These are phyloP conservation scores for Raddia guianensis DNA, from an alignment of 176 grass and related monocot species.

Conservation along the genomic window DNA sequence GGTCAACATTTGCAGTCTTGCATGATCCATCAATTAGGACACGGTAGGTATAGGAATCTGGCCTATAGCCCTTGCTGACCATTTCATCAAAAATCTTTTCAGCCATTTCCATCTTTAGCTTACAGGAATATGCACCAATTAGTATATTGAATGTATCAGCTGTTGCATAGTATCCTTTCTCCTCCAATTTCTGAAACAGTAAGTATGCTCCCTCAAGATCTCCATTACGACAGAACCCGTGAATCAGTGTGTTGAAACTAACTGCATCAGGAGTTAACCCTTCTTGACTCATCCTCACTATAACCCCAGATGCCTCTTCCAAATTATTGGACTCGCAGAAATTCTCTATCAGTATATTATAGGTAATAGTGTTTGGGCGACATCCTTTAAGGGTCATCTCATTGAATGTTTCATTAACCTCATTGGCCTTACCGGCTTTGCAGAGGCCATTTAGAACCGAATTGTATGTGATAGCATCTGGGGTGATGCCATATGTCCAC, in stretches of 20 bases:
- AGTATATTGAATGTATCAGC: slow-evolving; percentile 86
- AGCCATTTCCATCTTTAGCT: slow-evolving; percentile 84
- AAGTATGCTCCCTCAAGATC: slow-evolving; percentile 79
- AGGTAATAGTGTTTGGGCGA: slow-evolving; percentile 71
- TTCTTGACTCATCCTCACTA: slow-evolving; percentile 84
- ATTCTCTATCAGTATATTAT: slow-evolving; percentile 89
- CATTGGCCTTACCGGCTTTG: slow-evolving; percentile 75
- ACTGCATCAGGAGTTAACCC: slow-evolving; percentile 79
- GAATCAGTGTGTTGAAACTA: slow-evolving; percentile 84
- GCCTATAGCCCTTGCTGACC: slow-evolving; percentile 58
- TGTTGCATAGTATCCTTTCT: slow-evolving; percentile 63
- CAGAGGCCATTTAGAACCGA: slow-evolving; percentile 90
- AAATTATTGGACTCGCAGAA: slow-evolving; percentile 72
- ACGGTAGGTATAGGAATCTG: slow-evolving; percentile 78
- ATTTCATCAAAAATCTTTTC: slow-evolving; percentile 75
- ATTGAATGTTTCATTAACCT: slow-evolving; percentile 75
- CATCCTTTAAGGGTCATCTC: slow-evolving; percentile 81
- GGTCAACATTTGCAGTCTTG: slow-evolving; percentile 65
- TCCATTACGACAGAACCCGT: slow-evolving; percentile 81
- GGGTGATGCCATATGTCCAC: slow-evolving; percentile 74
- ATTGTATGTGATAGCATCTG: slow-evolving; percentile 85
- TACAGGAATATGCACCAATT: slow-evolving; percentile 68
- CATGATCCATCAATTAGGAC: slow-evolving; percentile 81
- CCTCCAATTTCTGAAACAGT: slow-evolving; percentile 72
- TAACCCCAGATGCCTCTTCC: slow-evolving; percentile 64